Evolutionary conservation across 305 asterid genomes (phyloP), one percentile per base, ranked within the genome.

Genomic region (Ajuga reptans): DNA sequence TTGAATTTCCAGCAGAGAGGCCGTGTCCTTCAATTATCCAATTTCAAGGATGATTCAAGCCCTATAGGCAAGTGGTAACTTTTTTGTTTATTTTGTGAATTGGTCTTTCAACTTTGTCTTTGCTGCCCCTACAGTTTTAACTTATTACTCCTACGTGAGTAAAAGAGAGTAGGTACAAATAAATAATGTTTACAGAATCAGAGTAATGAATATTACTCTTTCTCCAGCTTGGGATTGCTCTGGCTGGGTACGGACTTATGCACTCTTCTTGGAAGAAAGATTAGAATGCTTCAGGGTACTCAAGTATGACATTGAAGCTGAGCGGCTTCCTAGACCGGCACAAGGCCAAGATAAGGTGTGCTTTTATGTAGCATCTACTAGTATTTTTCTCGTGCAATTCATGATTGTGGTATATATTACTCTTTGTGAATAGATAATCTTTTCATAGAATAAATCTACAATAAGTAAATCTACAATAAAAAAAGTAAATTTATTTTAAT

Each of bases 151-250:
- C 8, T 37, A 37, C 50, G 17, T 4, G 27, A 21, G 41, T 31
- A 14, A 60, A 66, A 65, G 46, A 75, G 43, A 29, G 58, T 60
- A 29, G 18, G 42, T 46, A 50, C 10, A 65, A 52, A 24, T 65
- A 31, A 51, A 62, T 64, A 51, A 65, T 39, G 64, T 31, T 50
- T 33, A 54, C 65, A 11, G 37, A 56, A 5, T 62, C 21, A 41
- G 39, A 58, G 2, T 52, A 67, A 72, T 68, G 36, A 50, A n/a
- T 45, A 46, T 43, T 34, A 71, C 53, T 58, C 68, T 17, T 65
- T 75, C 68, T 81, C 60, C 86, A 93, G 98, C 98, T 58, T 90
- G 98, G 98, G 98, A 90, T 81, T 93, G 92, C 83, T 88, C 97
- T 79, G 96, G 83, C 5, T 93, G 98, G 98, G 97, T 93, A 21